Evolutionary conservation across 2,329 filamentous ascomycete species (phyloP).

Genomic region (Aspergillus eucalypticola): DNA sequence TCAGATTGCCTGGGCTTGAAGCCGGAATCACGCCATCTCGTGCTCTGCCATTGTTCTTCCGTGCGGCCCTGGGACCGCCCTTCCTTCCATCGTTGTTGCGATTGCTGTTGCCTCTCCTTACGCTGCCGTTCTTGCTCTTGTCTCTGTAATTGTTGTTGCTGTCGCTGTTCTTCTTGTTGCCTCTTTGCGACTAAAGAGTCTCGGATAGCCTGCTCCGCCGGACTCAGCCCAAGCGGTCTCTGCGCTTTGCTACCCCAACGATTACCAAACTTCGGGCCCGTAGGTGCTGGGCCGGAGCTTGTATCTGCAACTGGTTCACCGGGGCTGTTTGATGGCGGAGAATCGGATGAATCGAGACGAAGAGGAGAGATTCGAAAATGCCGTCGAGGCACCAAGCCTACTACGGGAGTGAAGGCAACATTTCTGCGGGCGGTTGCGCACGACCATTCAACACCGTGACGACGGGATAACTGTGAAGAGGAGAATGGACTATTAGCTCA

Average conservation of each 20-base stretch:
- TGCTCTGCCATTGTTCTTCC: neutral
- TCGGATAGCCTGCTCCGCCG: slow-evolving; percentile 35
- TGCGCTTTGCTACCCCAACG: slow-evolving; percentile 21
- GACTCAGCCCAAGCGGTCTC: slow-evolving; percentile 28
- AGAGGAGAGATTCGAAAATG: slow-evolving; percentile 36
- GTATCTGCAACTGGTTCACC: slow-evolving; percentile 6
- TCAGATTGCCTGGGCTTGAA: neutral
- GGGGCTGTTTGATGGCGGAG: slow-evolving; percentile 25
- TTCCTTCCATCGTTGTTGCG: neutral
- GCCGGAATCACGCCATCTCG: neutral
- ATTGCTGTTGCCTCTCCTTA: neutral
- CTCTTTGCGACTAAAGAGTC: slow-evolving; percentile 26
- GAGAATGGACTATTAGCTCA: neutral
- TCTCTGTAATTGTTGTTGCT: neutral
- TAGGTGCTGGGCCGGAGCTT: slow-evolving; percentile 10
- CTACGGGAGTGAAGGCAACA: slow-evolving; percentile 20
- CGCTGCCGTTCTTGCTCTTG: neutral
- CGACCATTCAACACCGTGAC: slow-evolving; percentile 42
- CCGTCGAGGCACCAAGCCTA: slow-evolving; percentile 30
- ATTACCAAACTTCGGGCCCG: slow-evolving; percentile 32
- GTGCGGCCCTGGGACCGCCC: neutral
- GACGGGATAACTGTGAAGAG: slow-evolving; percentile 38
- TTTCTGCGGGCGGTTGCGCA: slow-evolving; percentile 33
- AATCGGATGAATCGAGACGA: slow-evolving; percentile 30
- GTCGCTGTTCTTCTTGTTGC: slow-evolving; percentile 1